Evolutionary conservation across 768 basidiomycete genomes (phyloP).

Genomic region (Suillus spraguei): DNA sequence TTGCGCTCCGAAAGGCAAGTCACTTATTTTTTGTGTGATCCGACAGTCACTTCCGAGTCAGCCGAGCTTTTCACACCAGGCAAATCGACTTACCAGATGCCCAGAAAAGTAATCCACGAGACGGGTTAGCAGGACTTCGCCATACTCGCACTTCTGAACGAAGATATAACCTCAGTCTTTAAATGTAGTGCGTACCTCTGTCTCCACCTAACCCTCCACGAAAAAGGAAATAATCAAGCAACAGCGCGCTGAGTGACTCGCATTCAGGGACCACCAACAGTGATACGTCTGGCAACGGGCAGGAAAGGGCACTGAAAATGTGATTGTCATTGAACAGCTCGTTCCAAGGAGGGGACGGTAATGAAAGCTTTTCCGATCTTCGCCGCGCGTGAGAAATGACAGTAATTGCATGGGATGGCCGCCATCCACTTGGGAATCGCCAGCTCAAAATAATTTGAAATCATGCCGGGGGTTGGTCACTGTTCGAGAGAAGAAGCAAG

Average conservation of each 20-base stretch:
- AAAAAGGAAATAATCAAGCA: slow-evolving; percentile 13
- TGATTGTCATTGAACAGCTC: slow-evolving; percentile 24
- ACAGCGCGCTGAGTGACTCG: slow-evolving; percentile 11
- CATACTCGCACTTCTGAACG: slow-evolving; percentile 24
- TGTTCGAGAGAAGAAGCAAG: neutral
- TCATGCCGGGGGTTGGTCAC: neutral
- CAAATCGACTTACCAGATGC: slow-evolving; percentile 26
- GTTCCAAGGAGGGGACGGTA: slow-evolving; percentile 26
- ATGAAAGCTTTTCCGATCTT: slow-evolving; percentile 12
- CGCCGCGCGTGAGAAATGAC: slow-evolving; percentile 20
- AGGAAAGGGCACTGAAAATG: slow-evolving; percentile 31
- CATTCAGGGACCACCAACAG: slow-evolving; percentile 21
- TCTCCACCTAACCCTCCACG: slow-evolving; percentile 18
- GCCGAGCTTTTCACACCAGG: no score
- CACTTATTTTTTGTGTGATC: no score
- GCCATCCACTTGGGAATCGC: slow-evolving; percentile 18
- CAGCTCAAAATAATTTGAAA: slow-evolving; percentile 22
- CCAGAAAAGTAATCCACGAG: slow-evolving; percentile 27
- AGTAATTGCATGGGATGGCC: slow-evolving; percentile 25
- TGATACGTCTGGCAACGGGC: slow-evolving; percentile 28
- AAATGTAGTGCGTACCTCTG: slow-evolving; percentile 12
- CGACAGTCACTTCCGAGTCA: no score
- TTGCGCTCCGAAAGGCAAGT: no score
- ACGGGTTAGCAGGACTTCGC: slow-evolving; percentile 31
- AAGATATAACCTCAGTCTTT: neutral